Base-by-base conservation (phyloP, 2,329 filamentous ascomycete genomes). In the Beauveria sp. region DNA sequence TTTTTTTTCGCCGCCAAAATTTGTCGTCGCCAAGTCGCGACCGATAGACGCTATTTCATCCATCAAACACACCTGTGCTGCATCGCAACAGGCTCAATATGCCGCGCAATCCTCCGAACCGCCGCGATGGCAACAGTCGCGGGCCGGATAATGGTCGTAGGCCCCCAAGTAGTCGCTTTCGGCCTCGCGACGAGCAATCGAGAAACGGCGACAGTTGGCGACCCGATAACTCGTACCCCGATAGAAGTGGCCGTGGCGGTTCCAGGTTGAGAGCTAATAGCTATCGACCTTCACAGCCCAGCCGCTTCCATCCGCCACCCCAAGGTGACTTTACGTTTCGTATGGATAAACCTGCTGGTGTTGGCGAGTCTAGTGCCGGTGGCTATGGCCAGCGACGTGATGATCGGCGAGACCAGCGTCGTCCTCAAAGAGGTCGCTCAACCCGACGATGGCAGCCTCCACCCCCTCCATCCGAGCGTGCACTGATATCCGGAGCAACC, bases 271-370 rank as follows among this genome's bases (percentile, higher is more conserved):
- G 24, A 26, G 16, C 38, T 18, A 53, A 62, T 24, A 10, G 40
- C 42, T 20, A 61, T 20, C 43, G 34, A n/a, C 54, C 40, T 52
- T 20, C 24, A 16, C 57, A 69, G 8, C 72, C 74, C 34, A 68
- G 70, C 4, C 69, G 71, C 14, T 60, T 61, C 16, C 66, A 67
- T 34, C 67, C 70, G 16, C 77, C 69, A 3, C 69, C 76, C 1
- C 76, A 75, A 54, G 70, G 81, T 43, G 81, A 85, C 56, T 86
- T 86, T 67, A 81, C 79, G 1, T 86, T 86, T 62, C 79, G 80
- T 7, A 72, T 79, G 47, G 77, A 83, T 12, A 80, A 80, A 56
- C 82, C 83, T 3, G 65, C 77, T 0, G 81, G 81, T 5, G 72
- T 85, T 18, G 70, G 74, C 20, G 73, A 79, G 10, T 66, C 70